Conservation (phyloP, 495 filamentous ascomycete genomes). For the Tuber melanosporum region DNA sequence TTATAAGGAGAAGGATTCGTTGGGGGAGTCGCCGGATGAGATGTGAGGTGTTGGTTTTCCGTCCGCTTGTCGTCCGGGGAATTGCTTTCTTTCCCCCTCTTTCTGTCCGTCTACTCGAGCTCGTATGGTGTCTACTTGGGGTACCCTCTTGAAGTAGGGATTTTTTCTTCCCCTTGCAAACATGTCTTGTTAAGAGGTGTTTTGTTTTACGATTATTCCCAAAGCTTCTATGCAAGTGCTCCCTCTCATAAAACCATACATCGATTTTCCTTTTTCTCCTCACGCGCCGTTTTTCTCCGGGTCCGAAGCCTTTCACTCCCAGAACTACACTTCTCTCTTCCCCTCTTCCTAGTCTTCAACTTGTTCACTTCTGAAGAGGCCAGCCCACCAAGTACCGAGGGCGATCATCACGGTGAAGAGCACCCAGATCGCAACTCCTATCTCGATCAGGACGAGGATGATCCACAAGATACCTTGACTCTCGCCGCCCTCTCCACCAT, state of each 20-base stretch:
- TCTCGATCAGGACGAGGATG: neutral
- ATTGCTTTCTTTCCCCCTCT: neutral
- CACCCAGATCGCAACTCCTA: neutral
- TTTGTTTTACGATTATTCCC: neutral
- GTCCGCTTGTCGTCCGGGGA: neutral
- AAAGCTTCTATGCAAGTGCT: neutral
- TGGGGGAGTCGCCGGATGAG: slow-evolving; percentile 36
- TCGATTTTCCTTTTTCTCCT: neutral
- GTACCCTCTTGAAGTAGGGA: neutral
- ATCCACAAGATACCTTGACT: neutral
- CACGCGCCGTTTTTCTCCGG: neutral
- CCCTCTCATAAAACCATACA: neutral
- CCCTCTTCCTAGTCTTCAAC: neutral
- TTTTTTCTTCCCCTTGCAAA: neutral
- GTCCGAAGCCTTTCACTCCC: neutral
- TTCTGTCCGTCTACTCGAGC: neutral
- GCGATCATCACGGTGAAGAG: neutral
- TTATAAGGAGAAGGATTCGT: slow-evolving; percentile 39
- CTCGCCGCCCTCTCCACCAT: neutral
- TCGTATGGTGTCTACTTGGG: neutral
- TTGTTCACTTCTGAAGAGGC: neutral
- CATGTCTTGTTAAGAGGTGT: neutral
- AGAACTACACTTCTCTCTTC: neutral
- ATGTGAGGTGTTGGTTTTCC: slow-evolving; percentile 20
- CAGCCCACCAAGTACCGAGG: neutral